These are phyloP conservation scores for Nematocida ausubeli DNA, from an alignment of 371 early-diverging fungal species.

Conservation along the genomic window DNA sequence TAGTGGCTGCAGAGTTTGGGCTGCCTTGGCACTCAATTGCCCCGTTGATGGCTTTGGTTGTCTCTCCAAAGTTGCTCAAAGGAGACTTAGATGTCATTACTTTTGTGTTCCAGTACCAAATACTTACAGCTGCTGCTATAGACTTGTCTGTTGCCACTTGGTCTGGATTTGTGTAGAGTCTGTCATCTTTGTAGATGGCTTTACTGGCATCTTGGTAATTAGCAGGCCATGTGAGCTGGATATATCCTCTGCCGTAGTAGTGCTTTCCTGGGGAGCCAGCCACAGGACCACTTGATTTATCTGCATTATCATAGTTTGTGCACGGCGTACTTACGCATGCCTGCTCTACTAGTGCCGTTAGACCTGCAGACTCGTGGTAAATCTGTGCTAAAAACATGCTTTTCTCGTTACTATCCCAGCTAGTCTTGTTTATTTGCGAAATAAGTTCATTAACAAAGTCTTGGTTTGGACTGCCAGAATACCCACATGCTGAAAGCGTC, in stretches of 20 bases:
- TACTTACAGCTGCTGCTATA: conserved; percentile 61
- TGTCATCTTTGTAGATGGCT: conserved; percentile 62
- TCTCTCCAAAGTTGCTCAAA: conserved; percentile 66
- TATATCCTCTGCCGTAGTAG: conserved; percentile 68
- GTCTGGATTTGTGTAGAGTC: conserved; percentile 66
- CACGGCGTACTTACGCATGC: conserved; percentile 60
- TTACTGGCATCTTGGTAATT: conserved; percentile 67
- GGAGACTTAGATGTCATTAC: conserved; percentile 58
- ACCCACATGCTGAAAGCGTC: conserved; percentile 55
- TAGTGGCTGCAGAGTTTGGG: conserved; percentile 55
- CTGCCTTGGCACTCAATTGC: conserved; percentile 66
- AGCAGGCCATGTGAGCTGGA: conserved; percentile 68
- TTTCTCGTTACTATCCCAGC: conserved; percentile 56
- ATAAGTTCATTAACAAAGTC: conserved; percentile 63
- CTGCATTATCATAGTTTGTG: conserved; percentile 65
- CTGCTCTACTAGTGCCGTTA: conserved; percentile 64
- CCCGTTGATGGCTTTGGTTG: conserved; percentile 69
- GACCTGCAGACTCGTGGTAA: conserved; percentile 68
- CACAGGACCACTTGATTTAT: conserved; percentile 30
- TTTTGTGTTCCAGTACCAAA: conserved; percentile 68
- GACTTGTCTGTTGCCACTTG: conserved; percentile 64
- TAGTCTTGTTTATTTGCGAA: conserved; percentile 54
- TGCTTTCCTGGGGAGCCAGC: conserved; percentile 66
- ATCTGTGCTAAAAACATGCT: conserved; percentile 68
- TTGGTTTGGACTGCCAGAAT: conserved; percentile 26